Percentiles rank a stretch among this genome's conserved stretches.
Conservation (phyloP, 768 basidiomycete species). For the Tricholoma bakamatsutake region DNA sequence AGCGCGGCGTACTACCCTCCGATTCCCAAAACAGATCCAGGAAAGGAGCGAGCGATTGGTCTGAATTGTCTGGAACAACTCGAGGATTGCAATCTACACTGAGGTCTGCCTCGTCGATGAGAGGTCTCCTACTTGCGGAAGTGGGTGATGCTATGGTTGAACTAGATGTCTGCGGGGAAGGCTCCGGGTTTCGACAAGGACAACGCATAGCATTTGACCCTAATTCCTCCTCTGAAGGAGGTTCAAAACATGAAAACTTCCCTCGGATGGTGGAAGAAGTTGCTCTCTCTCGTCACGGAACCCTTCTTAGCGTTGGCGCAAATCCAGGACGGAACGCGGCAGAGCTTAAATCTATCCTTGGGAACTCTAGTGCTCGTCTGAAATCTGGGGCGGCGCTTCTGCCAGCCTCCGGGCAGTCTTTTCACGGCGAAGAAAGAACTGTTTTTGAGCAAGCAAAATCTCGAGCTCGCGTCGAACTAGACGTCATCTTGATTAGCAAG, state of each 20-base stretch:
- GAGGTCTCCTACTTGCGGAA: slow-evolving; percentile 42
- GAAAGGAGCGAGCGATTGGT: not conserved
- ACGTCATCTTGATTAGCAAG: slow-evolving; percentile 72
- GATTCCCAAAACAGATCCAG: slow-evolving; percentile 10
- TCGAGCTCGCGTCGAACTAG: slow-evolving; percentile 73
- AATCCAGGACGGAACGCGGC: slow-evolving; percentile 44
- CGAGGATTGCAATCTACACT: slow-evolving; percentile 10
- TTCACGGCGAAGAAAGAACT: slow-evolving; percentile 24
- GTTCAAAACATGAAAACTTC: slow-evolving; percentile 24
- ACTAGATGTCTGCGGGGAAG: slow-evolving; percentile 30
- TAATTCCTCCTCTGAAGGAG: not conserved
- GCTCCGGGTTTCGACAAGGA: slow-evolving; percentile 35
- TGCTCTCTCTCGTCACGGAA: slow-evolving; percentile 39
- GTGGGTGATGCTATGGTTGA: slow-evolving; percentile 42
- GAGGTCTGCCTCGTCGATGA: slow-evolving; percentile 36
- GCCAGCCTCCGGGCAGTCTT: slow-evolving; percentile 21
- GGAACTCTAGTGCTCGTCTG: slow-evolving; percentile 51
- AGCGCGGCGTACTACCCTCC: not conserved
- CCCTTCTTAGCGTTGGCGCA: slow-evolving; percentile 47
- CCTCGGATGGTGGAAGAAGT: slow-evolving; percentile 16
- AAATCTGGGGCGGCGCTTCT: slow-evolving; percentile 46
- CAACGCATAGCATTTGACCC: slow-evolving; percentile 23
- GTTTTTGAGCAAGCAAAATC: slow-evolving; percentile 67
- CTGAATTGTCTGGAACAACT: not conserved
- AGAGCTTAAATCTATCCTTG: slow-evolving; percentile 59